Percentiles rank a stretch among this genome's conserved stretches.
Evolutionary conservation across 225 moss, liverwort and hornwort species (phyloP).

Genomic region (Pleurozium schreberi): DNA sequence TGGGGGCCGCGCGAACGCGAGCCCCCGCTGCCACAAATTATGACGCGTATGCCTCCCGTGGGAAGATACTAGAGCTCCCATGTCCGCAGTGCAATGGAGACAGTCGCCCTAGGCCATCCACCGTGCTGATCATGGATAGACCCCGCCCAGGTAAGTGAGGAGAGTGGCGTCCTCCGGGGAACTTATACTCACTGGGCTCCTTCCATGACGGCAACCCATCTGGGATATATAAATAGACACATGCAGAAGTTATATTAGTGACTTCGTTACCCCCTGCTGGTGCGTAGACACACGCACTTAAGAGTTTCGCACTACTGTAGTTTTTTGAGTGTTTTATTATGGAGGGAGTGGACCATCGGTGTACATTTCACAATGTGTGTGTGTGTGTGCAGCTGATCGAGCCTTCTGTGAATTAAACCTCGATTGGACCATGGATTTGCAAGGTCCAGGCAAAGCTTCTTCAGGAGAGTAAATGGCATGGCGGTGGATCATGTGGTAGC

Average conservation of each 20-base stretch:
- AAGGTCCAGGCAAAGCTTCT: not conserved
- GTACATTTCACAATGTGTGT: not conserved
- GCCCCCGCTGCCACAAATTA: constrained; percentile 61
- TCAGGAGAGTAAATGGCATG: not conserved
- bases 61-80: constrained; percentile 15
- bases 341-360: not conserved
- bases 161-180: fast-evolving
- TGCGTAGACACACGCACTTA: not conserved
- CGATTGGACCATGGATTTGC: not conserved
- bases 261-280: not conserved
- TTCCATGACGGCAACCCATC: not conserved
- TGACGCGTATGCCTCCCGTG: constrained; percentile 59
- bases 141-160: constrained; percentile 12
- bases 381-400: not conserved
- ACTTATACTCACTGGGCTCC: not conserved
- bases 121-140: not conserved
- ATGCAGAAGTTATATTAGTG: too few relatives aligned
- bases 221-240: not conserved
- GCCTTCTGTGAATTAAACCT: not conserved
- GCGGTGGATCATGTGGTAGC: not conserved
- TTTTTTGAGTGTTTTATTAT: not conserved
- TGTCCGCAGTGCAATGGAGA: constrained; percentile 13
- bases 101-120: constrained; percentile 15
- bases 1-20: constrained; percentile 59
- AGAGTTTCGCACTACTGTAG: not conserved